Evolutionary conservation across 1,284 basidiomycete genomes (phyloP), one percentile per base, ranked within the genome.

Genomic region (Coniferiporia weirii): DNA sequence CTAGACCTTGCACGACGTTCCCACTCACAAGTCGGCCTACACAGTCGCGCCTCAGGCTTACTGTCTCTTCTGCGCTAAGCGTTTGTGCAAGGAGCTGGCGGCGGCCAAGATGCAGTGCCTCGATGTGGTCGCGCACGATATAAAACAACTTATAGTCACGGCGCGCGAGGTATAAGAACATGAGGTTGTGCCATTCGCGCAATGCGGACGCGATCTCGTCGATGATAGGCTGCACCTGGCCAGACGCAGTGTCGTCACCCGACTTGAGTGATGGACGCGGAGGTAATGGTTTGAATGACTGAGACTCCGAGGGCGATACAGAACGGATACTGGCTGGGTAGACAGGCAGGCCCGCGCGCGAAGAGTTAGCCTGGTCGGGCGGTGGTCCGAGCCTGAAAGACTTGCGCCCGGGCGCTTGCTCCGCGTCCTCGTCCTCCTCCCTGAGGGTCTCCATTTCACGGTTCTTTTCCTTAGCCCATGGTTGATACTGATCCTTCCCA

Each of bases 141-240:
- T 89, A 84, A 73, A 98, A 97, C 17, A 96, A 83, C 46, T 83
- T 83, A 75, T 99, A 99, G 68, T 98, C 91, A 59, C 94, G 83
- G 54, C 84, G 80, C 3, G 88, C 86, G 27, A 99, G 87, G 72
- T 98, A 95, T 57, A 88, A 86, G 68, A 95, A 95, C 80, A 98
- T 89, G 34, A 96, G 80, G 32, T 84, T 83, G 68, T 95, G 90
- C 94, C 95, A 98, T 80, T 98, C 96, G 40, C 95, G 85, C 46
- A 98, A 76, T 0, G 96, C 95, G 19, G 94, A 96, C 0, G 96
- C 92, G 66, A 99, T 97, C 75, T 99, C 96, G 73, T 99, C 96
- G 55, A 98, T 85, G 67, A 98, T 87, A 1, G 95, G 96, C 69
- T 97, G 95, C 10, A 74, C 76, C 27, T 81, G 78, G 5, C 94